Conservation (phyloP, 2,329 filamentous ascomycete species). For the Aspergillus sp. region DNA sequence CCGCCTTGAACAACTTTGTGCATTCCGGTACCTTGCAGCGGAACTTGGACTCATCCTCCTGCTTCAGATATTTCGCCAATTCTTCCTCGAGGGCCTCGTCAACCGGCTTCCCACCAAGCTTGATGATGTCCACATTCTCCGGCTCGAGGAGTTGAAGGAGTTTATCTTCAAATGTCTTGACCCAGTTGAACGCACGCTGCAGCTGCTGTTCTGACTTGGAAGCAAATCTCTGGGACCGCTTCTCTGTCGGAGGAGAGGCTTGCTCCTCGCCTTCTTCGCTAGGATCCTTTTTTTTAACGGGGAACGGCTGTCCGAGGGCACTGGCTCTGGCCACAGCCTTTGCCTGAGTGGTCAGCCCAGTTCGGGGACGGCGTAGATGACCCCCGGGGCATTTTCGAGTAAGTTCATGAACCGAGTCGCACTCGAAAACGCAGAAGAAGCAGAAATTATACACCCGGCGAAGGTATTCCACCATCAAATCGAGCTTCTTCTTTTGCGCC, state of each 20-base stretch:
- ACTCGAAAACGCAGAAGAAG: conserved; percentile 99
- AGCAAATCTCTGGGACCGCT: conserved; percentile 70
- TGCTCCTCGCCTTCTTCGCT: conserved; percentile 67
- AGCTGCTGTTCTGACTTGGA: conserved; percentile 89
- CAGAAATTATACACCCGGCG: conserved; percentile 98
- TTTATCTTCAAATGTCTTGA: conserved; percentile 98
- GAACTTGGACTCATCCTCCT: conserved; percentile 97
- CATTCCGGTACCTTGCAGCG: conserved; percentile 96
- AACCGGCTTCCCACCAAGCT: conserved; percentile 83
- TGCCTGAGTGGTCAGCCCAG: conserved; percentile 79
- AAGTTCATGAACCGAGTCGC: conserved; percentile 94
- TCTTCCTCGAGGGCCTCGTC: conserved; percentile 90
- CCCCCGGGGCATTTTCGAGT: conserved; percentile 95
- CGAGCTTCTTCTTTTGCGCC: conserved; percentile 94
- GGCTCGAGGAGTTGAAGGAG: conserved; percentile 90
- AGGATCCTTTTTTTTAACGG: conserved; percentile 75
- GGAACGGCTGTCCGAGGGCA: conserved; percentile 80
- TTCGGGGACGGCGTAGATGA: conserved; percentile 89
- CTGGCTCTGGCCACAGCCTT: conserved; percentile 86
- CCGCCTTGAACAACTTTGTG: conserved; percentile 94
- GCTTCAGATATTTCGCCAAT: conserved; percentile 84
- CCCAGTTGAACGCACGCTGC: conserved; percentile 96
- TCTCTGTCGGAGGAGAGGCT: conserved; percentile 69
- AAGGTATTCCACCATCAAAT: conserved; percentile 93
- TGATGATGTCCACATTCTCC: conserved; percentile 81